A percentile compares a stretch with the other conserved stretches of the same genome.
Evolutionary conservation across 257 asterid species (phyloP).

Genomic region (Solanum sitiens): DNA sequence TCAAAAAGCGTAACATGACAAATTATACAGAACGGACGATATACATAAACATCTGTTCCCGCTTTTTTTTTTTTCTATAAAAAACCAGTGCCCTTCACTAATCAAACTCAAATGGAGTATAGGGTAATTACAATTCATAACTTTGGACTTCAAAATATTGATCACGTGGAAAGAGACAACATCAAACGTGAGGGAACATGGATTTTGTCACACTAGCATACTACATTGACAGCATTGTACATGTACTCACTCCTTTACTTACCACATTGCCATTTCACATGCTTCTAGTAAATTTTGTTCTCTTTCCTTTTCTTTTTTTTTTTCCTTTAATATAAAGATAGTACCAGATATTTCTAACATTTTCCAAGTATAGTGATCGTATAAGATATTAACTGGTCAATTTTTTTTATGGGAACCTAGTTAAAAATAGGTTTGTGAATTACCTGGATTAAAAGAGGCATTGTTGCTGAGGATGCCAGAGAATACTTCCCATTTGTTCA

Average conservation of each 20-base stretch:
- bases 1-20: too few relatives aligned
- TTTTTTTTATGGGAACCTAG: background rate
- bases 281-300: background rate
- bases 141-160: background rate
- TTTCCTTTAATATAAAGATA: background rate
- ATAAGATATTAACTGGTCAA: background rate
- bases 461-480: conserved; percentile 73
- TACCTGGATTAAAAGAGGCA: conserved; percentile 76
- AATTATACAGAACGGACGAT: too few relatives aligned
- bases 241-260: background rate
- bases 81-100: background rate
- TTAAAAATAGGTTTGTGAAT: background rate
- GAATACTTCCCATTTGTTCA: conserved; percentile 52
- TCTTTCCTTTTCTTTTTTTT: background rate
- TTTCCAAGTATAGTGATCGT: background rate
- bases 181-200: conserved; percentile 7
- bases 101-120: background rate
- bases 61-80: background rate
- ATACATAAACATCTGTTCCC: background rate
- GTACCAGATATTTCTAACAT: too few relatives aligned
- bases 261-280: background rate
- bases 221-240: background rate
- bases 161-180: conserved; percentile 23
- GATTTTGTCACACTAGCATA: background rate
- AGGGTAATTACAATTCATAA: background rate